Percentiles rank a stretch among this genome's conserved stretches.
Evolutionary conservation across 176 grass and related monocot species (phyloP).

Genomic region (Avena eriantha): DNA sequence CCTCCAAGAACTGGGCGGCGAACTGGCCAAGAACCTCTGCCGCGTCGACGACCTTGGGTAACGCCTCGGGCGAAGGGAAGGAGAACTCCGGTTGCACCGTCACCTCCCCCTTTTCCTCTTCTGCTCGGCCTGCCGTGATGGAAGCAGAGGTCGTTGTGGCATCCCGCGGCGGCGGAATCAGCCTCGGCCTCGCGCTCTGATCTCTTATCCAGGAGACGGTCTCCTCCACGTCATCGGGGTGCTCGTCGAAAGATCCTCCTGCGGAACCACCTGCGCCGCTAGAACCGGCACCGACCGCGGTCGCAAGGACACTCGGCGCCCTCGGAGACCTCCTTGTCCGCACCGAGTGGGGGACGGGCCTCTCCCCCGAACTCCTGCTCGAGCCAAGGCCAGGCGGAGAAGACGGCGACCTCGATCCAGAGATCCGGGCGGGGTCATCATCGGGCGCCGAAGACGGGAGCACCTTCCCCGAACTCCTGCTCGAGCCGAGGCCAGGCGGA

Average conservation of each 20-base stretch:
- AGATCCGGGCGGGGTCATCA: too few species aligned
- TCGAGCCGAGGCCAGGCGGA: background rate
- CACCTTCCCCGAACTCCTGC: background rate
- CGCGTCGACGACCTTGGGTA: background rate
- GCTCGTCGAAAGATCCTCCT: background rate
- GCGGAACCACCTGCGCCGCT: background rate
- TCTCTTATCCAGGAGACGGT: slow-evolving; percentile 19
- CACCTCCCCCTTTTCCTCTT: background rate
- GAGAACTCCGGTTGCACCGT: slow-evolving; percentile 34
- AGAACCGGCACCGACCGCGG: background rate
- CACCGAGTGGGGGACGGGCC: slow-evolving; percentile 18
- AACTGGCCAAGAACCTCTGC: slow-evolving; percentile 26
- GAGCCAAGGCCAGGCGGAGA: background rate
- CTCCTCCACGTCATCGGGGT: slow-evolving; percentile 18
- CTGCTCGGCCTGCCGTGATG: background rate
- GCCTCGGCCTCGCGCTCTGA: background rate
- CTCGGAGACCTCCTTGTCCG: slow-evolving; percentile 25
- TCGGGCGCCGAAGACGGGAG: background rate
- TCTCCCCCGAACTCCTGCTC: background rate
- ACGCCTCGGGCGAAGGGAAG: slow-evolving; percentile 20
- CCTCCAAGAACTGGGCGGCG: slow-evolving; percentile 33
- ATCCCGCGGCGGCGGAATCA: background rate
- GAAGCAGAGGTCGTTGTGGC: background rate
- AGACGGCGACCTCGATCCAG: too few species aligned
- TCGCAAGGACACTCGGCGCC: background rate